phyloP scores from a whole-genome alignment of 2,329 filamentous ascomycete species.

The Cladosporium sp. region DNA sequence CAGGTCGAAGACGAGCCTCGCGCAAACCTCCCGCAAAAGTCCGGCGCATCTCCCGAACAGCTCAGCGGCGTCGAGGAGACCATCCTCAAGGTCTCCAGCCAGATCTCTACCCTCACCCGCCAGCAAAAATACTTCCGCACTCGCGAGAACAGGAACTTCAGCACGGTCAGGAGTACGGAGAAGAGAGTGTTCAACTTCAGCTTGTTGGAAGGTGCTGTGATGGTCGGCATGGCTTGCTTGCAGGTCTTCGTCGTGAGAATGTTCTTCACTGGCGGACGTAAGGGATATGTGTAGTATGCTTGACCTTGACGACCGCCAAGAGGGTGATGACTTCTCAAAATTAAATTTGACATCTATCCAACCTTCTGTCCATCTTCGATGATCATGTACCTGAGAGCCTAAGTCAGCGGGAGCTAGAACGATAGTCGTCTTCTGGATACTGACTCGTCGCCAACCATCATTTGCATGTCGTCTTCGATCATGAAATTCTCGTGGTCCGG shows the following conservation, averaged over 20 bases:
- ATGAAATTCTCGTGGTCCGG: conserved; percentile 34
- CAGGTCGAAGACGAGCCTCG: conserved; percentile 89
- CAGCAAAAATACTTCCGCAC: conserved; percentile 99
- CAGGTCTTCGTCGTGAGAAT: conserved; percentile 97
- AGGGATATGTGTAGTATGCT: conserved; percentile 43
- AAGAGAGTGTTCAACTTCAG: conserved; percentile 95
- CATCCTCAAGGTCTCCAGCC: conserved; percentile 88
- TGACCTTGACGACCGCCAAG: background rate
- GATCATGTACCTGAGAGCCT: conserved; percentile 22
- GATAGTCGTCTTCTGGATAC: background rate
- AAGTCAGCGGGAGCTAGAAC: background rate
- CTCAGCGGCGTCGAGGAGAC: conserved; percentile 86
- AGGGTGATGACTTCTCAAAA: too few species aligned
- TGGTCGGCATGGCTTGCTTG: conserved; percentile 89
- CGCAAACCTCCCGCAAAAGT: conserved; percentile 77
- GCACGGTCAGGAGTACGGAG: conserved; percentile 94
- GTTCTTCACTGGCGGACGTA: conserved; percentile 90
- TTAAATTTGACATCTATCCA: conserved; percentile 39
- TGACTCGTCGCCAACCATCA: conserved; percentile 46
- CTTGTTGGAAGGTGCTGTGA: conserved; percentile 84
- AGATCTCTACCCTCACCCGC: conserved; percentile 87
- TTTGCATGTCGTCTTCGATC: conserved; percentile 36
- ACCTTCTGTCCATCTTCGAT: conserved; percentile 24
- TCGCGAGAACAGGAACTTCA: conserved; percentile 97
- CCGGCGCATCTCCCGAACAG: conserved; percentile 83